Conservation (phyloP, 495 filamentous ascomycete genomes). For the Apiosordaria backusii region DNA sequence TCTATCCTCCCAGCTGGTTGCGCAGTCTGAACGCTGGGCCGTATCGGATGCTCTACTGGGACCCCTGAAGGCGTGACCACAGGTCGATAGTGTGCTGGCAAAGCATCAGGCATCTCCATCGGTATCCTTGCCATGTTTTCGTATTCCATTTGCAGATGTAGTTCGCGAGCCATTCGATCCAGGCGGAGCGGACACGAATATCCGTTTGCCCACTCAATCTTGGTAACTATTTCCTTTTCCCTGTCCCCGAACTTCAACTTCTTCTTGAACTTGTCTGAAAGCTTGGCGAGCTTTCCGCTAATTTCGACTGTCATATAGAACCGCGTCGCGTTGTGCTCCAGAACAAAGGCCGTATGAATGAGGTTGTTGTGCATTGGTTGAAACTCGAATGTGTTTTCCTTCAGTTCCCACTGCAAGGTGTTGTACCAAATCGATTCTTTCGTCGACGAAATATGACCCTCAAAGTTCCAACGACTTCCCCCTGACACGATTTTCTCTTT, state of each 20-base stretch:
- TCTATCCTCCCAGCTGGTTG: neutral
- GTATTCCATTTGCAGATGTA: constrained; percentile 23
- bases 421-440: constrained; percentile 13
- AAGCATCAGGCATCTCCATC: constrained; percentile 24
- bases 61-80: neutral
- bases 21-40: neutral
- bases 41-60: neutral
- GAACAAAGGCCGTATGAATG: constrained; percentile 35
- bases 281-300: constrained; percentile 21
- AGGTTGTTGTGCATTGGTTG: constrained; percentile 28
- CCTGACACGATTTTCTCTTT: constrained; percentile 16
- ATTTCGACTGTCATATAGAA: constrained; percentile 36
- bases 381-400: constrained; percentile 29
- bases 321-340: constrained; percentile 31
- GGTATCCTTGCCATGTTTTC: constrained; percentile 24
- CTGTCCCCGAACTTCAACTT: constrained; percentile 20
- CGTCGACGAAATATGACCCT: constrained; percentile 14
- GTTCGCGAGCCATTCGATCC: constrained; percentile 20
- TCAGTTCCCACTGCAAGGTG: constrained; percentile 30
- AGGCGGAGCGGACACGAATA: constrained; percentile 17
- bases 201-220: constrained; percentile 22
- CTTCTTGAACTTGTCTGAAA: constrained; percentile 10
- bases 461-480: constrained; percentile 19
- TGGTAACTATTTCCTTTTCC: constrained; percentile 19
- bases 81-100: constrained; percentile 14